Evolutionary conservation across 495 filamentous ascomycete genomes (phyloP), one percentile per base, ranked within the genome.

Genomic region (Annulohypoxylon bovei): DNA sequence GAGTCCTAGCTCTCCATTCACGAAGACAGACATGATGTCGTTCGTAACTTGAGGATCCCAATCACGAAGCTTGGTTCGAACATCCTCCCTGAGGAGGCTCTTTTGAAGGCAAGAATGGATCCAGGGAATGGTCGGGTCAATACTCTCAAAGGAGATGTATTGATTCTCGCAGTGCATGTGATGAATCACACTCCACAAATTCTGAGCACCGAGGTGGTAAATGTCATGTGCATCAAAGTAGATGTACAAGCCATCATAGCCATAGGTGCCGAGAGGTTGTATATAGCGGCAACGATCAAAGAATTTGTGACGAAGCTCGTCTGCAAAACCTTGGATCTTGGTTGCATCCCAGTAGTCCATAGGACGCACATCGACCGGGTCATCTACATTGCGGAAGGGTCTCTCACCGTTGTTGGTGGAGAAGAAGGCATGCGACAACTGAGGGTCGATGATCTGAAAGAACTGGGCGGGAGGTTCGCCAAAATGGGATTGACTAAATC

Each of bases 221-320:
- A 88, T 81, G 55, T 89, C 87, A 42, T 77, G 61, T 2, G 75
- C 70, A 67, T 89, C 87, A 60, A 84, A 89, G 54, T 84, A 88
- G n/a, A 81, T 52, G 63, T 84, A 81, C 12, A 89, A 57, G 20
- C 84, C 73, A 50, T 74, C 65, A 61, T 70, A 83, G 12, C 14
- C n/a, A n/a, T n/a, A 27, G 0, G 30, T n/a, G n/a, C n/a, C 23
- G 1, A 69, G 68, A 0, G 59, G 33, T 11, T 42, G 71, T 30
- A 84, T 74, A 42, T 55, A 62, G 59, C 70, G 74, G 35, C 77
- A 80, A 7, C 68, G 59, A 20, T 71, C 62, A 6, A 77, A 80
- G 55, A 78, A 81, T 2, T 79, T 49, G 0, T 59, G 32, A 12
- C 75, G 78, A 23, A 83, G 72, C 0, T 49, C 37, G 4, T 77